Evolutionary conservation across 768 basidiomycete species (phyloP).

Genomic region (Phlegmacium glaucopus): DNA sequence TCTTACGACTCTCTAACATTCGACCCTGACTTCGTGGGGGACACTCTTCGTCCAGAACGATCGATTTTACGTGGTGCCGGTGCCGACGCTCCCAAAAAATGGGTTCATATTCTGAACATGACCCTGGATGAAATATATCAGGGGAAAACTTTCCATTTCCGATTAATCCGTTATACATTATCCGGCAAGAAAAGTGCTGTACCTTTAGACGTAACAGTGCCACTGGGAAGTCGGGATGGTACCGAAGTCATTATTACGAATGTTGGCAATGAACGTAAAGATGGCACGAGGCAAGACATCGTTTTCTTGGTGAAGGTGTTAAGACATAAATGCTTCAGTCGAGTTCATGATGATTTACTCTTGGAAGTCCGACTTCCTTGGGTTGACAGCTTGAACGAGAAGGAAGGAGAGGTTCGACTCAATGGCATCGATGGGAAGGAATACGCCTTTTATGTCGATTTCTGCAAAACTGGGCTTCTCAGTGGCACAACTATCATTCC

Average conservation of each 20-base stretch:
- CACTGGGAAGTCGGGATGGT: slow-evolving; percentile 51
- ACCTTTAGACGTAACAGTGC: slow-evolving; percentile 50
- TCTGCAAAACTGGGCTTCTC: slow-evolving; percentile 37
- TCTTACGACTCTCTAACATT: slow-evolving; percentile 1
- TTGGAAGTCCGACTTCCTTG: slow-evolving; percentile 52
- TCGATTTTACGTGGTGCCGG: slow-evolving; percentile 17
- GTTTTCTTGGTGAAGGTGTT: slow-evolving; percentile 55
- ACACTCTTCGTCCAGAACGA: slow-evolving; percentile 19
- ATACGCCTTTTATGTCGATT: slow-evolving; percentile 44
- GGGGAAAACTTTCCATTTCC: slow-evolving; percentile 48
- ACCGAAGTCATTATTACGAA: slow-evolving; percentile 50
- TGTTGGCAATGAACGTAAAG: slow-evolving; percentile 54
- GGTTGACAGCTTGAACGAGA: slow-evolving; percentile 42
- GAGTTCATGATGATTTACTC: slow-evolving; percentile 48
- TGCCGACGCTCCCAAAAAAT: slow-evolving; percentile 28
- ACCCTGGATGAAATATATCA: slow-evolving; percentile 55
- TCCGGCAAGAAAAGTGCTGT: slow-evolving; percentile 43
- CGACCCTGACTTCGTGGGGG: slow-evolving; percentile 11
- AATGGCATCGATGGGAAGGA: slow-evolving; percentile 50
- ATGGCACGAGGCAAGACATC: slow-evolving; percentile 57
- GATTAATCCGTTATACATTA: slow-evolving; percentile 48
- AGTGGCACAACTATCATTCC: slow-evolving; percentile 41
- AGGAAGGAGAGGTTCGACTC: slow-evolving; percentile 45
- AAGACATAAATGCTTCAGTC: slow-evolving; percentile 46
- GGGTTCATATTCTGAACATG: slow-evolving; percentile 47